A percentile compares a stretch with the other conserved stretches of the same genome.
Conservation (phyloP, 2,329 filamentous ascomycete genomes). For the Cladosporium halotolerans region DNA sequence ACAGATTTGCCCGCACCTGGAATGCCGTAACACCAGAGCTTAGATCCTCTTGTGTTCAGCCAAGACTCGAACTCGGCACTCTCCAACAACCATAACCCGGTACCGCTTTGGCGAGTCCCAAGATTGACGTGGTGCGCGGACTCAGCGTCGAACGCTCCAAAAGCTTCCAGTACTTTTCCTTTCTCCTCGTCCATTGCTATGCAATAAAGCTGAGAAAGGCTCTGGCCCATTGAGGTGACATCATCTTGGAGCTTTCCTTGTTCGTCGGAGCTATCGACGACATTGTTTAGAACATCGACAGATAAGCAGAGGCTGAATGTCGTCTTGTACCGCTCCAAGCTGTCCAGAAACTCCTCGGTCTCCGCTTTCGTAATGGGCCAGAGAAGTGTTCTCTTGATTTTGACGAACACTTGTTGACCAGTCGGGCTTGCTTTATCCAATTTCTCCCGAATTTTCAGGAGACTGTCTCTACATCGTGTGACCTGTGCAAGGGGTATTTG, state of each 20-base stretch:
- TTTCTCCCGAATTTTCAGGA: not conserved
- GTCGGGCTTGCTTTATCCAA: not conserved
- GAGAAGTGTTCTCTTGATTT: not conserved
- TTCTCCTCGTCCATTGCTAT: not conserved
- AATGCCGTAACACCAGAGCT: not conserved
- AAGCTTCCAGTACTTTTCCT: not conserved
- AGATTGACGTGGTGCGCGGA: not conserved
- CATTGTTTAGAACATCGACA: not conserved
- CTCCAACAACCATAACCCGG: not conserved
- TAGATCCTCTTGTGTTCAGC: not conserved
- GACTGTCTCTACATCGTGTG: not conserved
- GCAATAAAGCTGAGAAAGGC: not conserved
- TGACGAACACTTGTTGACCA: not conserved
- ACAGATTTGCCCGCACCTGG: not conserved
- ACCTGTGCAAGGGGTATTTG: not conserved
- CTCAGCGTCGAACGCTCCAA: not conserved
- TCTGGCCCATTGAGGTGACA: not conserved
- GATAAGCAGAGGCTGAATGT: not conserved
- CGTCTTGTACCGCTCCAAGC: constrained; percentile 4
- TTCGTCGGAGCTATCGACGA: not conserved
- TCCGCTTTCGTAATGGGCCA: not conserved
- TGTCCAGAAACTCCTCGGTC: not conserved
- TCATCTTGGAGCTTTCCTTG: not conserved
- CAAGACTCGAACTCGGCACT: not conserved
- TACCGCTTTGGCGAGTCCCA: not conserved